Conservation (phyloP, 805 yeast genomes). For the Cyberlindnera japonica region DNA sequence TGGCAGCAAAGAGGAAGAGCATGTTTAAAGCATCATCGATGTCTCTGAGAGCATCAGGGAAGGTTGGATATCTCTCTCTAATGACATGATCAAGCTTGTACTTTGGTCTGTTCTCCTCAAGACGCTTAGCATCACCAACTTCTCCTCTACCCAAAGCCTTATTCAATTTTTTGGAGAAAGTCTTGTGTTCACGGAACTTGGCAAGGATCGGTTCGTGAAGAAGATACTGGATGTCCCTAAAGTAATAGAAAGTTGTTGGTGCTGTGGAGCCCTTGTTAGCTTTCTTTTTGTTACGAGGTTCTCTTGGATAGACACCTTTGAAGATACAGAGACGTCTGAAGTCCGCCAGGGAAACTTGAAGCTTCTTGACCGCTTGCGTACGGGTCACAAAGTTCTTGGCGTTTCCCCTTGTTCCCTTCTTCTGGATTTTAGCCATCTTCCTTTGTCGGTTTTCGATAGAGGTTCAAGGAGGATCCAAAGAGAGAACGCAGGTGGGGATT, state of each 20-base stretch:
- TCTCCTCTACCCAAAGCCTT: constrained; percentile 92
- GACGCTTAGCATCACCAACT: constrained; percentile 77
- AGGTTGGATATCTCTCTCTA: constrained; percentile 94
- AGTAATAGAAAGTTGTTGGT: constrained; percentile 89
- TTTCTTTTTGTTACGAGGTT: constrained; percentile 91
- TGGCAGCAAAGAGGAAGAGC: constrained; percentile 88
- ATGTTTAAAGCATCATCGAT: constrained; percentile 93
- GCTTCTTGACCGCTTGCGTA: constrained; percentile 87
- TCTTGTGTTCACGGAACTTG: constrained; percentile 93
- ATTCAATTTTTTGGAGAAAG: constrained; percentile 86
- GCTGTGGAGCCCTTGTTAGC: constrained; percentile 98
- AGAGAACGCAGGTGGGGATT: background rate
- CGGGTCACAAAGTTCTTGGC: constrained; percentile 92
- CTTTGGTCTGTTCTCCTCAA: constrained; percentile 76
- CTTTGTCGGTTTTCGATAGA: too few relatives aligned
- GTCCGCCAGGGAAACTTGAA: constrained; percentile 93
- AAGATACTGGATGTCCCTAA: constrained; percentile 91
- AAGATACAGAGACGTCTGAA: constrained; percentile 96
- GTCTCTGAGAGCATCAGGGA: constrained; percentile 87
- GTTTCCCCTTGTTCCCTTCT: constrained; percentile 81
- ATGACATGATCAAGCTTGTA: constrained; percentile 87
- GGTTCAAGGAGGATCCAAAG: too few relatives aligned
- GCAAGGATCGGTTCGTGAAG: constrained; percentile 91
- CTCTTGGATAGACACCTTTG: constrained; percentile 97
- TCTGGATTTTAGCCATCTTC: constrained; percentile 44